phyloP scores from a whole-genome alignment of 139 green algal genomes.

The Coccomyxa sp. region DNA sequence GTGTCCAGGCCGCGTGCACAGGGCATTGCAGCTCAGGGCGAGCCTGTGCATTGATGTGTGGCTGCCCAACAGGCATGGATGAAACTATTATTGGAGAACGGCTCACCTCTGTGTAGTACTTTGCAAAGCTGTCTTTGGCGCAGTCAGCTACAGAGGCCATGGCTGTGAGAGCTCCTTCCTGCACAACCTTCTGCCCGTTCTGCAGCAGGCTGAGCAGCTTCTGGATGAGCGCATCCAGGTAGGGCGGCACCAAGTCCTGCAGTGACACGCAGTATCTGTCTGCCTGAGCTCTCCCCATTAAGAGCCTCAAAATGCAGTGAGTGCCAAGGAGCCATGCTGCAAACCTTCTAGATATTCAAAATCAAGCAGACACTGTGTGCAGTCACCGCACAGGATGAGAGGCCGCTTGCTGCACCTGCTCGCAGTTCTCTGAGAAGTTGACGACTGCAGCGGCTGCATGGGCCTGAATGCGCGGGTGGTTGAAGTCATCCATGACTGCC shows the following conservation, averaged over 20 bases:
- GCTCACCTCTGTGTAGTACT: conserved; percentile 47
- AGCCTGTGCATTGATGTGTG: background rate
- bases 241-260: conserved; percentile 77
- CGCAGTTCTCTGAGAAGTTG: conserved; percentile 94
- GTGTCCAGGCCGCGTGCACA: background rate
- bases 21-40: background rate
- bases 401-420: conserved; percentile 19
- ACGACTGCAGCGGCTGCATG: conserved; percentile 93
- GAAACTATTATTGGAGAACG: no score
- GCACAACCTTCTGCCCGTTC: conserved; percentile 55
- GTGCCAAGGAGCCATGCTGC: background rate
- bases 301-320: background rate
- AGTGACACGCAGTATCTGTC: background rate
- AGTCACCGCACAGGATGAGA: background rate
- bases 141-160: conserved; percentile 90
- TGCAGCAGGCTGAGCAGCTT: conserved; percentile 86
- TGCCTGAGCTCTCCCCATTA: background rate
- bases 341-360: background rate
- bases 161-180: conserved; percentile 94
- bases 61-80: no score
- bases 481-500: conserved; percentile 83
- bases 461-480: conserved; percentile 86
- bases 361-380: background rate
- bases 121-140: conserved; percentile 80
- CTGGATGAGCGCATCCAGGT: conserved; percentile 89